Evolutionary conservation across 306 rosid species (phyloP).

Genomic region (Cucurbita pepo): DNA sequence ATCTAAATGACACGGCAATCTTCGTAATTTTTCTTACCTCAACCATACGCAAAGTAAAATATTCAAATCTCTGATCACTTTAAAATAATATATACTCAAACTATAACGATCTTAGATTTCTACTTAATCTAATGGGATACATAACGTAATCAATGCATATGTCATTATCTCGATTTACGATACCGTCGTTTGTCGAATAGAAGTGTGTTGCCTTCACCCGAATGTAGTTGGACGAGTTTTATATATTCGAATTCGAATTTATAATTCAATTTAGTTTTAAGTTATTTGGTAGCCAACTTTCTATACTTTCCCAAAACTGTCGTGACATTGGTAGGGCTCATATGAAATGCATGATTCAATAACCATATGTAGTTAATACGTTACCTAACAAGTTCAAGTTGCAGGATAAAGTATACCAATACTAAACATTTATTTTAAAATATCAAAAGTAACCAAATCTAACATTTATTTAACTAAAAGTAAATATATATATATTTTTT

Average conservation of each 20-base stretch:
- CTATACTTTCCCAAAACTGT: neutral
- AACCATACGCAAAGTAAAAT: no score
- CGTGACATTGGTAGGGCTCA: neutral
- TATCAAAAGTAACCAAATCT: neutral
- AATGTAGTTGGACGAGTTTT: no score
- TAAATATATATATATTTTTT: neutral
- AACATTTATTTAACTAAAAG: neutral
- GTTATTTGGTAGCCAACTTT: neutral
- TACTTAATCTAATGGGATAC: no score
- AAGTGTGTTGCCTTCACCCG: no score
- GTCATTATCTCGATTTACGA: no score
- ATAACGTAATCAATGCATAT: no score
- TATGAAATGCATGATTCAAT: neutral
- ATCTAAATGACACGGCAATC: neutral
- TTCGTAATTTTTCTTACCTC: no score
- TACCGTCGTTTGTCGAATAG: no score
- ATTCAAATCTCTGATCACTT: no score
- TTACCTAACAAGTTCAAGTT: neutral
- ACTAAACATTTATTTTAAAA: neutral
- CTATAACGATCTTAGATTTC: no score
- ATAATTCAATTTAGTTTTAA: neutral
- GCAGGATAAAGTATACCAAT: neutral
- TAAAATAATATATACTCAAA: no score
- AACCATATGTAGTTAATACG: neutral
- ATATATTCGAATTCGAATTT: no score